phyloP scores from a whole-genome alignment of 345 rosid species.

The Aquilaria malaccensis region DNA sequence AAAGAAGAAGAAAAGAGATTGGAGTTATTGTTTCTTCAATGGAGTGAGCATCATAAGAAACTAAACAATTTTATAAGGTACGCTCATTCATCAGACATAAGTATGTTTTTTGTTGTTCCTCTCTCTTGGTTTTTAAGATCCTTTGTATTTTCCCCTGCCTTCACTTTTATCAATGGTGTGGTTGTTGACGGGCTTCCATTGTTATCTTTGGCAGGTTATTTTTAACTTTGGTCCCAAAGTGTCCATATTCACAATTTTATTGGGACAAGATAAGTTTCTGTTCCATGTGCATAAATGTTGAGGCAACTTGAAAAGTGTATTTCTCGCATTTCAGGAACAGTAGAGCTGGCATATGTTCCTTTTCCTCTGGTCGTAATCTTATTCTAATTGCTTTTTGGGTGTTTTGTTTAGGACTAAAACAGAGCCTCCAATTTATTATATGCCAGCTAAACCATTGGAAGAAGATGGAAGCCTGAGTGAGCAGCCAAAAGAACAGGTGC shows the following conservation, averaged over 20 bases:
- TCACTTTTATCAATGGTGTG: neutral
- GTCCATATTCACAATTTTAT: constrained; percentile 97
- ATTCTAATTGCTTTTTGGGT: constrained; percentile 22
- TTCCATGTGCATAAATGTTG: constrained; percentile 62
- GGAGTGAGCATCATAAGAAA: constrained; percentile 92
- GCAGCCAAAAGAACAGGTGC: constrained; percentile 69
- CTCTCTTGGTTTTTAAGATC: neutral
- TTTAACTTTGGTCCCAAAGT: constrained; percentile 98
- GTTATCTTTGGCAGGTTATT: constrained; percentile 72
- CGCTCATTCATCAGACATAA: neutral
- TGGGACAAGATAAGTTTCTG: constrained; percentile 92
- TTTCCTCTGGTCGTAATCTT: constrained; percentile 4
- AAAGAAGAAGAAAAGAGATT: constrained; percentile 95
- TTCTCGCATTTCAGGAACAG: constrained; percentile 32
- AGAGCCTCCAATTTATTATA: constrained; percentile 79
- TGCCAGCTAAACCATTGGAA: constrained; percentile 58
- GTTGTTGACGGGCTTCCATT: constrained; percentile 12
- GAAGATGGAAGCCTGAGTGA: constrained; percentile 43
- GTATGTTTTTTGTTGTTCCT: neutral
- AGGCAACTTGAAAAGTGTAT: constrained; percentile 26
- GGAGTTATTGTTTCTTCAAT: constrained; percentile 90
- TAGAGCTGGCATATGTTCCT: constrained; percentile 16
- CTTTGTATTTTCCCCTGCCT: neutral
- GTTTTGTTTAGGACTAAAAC: constrained; percentile 70
- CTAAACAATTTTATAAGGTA: constrained; percentile 95